These are phyloP conservation scores for Xerocomus minutiporus DNA, from an alignment of 1,284 basidiomycete genomes.

Conservation along the genomic window DNA sequence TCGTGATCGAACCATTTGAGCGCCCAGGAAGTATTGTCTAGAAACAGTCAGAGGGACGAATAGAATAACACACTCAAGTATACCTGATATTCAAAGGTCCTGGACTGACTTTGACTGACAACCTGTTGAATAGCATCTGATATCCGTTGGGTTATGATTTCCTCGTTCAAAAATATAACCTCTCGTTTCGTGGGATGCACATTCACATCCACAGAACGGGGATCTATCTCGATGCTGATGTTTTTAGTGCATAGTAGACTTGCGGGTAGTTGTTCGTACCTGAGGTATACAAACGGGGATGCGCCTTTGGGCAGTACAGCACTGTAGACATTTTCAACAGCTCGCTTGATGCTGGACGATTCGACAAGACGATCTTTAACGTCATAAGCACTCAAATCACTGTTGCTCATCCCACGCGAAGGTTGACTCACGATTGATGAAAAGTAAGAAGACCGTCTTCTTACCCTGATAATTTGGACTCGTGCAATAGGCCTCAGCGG, in stretches of 20 bases:
- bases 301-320: slow-evolving; percentile 88
- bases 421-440: slow-evolving; percentile 84
- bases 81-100: slow-evolving; percentile 83
- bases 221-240: slow-evolving; percentile 75
- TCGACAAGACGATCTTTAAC: slow-evolving; percentile 87
- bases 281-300: slow-evolving; percentile 89
- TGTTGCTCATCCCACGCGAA: neutral
- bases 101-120: slow-evolving; percentile 62
- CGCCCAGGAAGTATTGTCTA: slow-evolving; percentile 64
- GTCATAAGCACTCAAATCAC: neutral
- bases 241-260: slow-evolving; percentile 2
- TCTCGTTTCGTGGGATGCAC: slow-evolving; percentile 98
- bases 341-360: slow-evolving; percentile 80
- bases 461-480: slow-evolving; percentile 89
- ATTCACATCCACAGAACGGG: slow-evolving; percentile 91
- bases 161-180: slow-evolving; percentile 93
- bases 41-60: neutral
- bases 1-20: slow-evolving; percentile 36
- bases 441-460: slow-evolving; percentile 83
- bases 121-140: slow-evolving; percentile 71
- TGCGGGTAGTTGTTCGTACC: slow-evolving; percentile 40
- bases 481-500: slow-evolving; percentile 74
- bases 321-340: slow-evolving; percentile 84
- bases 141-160: slow-evolving; percentile 78
- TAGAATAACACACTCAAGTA: neutral